Evolutionary conservation across 1,284 basidiomycete species (phyloP).

Genomic region (Leccinum griseonigrum): DNA sequence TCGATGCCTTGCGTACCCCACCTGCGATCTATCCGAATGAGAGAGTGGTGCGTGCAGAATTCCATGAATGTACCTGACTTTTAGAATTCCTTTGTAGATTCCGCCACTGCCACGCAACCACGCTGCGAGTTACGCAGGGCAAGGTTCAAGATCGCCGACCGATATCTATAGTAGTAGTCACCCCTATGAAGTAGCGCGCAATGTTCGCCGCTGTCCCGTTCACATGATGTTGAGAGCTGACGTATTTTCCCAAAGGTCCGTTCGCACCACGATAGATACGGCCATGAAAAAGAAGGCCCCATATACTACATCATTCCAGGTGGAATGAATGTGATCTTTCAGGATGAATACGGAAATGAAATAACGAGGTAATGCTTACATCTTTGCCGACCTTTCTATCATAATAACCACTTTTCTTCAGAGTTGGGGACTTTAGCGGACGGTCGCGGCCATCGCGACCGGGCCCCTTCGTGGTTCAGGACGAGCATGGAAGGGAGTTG

Average conservation of each 20-base stretch:
- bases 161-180: slow-evolving; percentile 28
- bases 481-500: slow-evolving; percentile 47
- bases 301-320: slow-evolving; percentile 65
- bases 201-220: slow-evolving; percentile 9
- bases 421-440: slow-evolving; percentile 45
- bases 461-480: slow-evolving; percentile 46
- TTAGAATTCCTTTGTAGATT: slow-evolving; percentile 18
- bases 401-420: slow-evolving; percentile 29
- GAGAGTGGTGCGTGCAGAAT: slow-evolving; percentile 25
- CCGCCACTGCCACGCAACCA: slow-evolving; percentile 30
- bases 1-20: slow-evolving; percentile 27
- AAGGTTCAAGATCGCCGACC: slow-evolving; percentile 27
- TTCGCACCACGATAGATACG: slow-evolving; percentile 23
- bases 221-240: slow-evolving; percentile 9
- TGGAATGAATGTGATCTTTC: slow-evolving; percentile 65
- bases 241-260: slow-evolving; percentile 13
- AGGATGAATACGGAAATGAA: slow-evolving; percentile 64
- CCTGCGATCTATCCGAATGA: slow-evolving; percentile 22
- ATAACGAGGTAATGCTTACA: slow-evolving; percentile 50
- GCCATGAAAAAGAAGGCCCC: slow-evolving; percentile 33
- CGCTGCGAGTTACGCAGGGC: slow-evolving; percentile 15
- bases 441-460: slow-evolving; percentile 23
- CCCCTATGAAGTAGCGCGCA: slow-evolving; percentile 20
- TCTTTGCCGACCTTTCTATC: slow-evolving; percentile 2
- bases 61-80: neutral